Evolutionary conservation across 768 basidiomycete species (phyloP), one percentile per base, ranked within the genome.

Genomic region (Gelatoporia subvermispora): DNA sequence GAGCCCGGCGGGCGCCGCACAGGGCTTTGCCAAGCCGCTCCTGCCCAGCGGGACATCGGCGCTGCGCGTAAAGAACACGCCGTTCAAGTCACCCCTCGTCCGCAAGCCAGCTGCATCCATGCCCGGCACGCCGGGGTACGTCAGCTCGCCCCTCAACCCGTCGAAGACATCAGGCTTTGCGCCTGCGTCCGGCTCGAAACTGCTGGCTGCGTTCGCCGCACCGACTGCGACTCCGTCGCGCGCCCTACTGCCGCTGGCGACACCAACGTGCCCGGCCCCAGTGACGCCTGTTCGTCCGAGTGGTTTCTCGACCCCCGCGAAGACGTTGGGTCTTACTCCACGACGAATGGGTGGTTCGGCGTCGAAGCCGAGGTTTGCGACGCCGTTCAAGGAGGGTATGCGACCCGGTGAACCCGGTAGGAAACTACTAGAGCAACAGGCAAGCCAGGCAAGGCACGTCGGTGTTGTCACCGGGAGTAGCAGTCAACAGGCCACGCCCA

Each of bases 361-460:
- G 4, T 49, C 48, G 24, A 63, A 60, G 41, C 34, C 51, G 15
- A 55, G 51, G 38, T 67, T 67, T 40, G 41, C 48, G 0, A 67
- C 65, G 3, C 66, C 66, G 9, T 67, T 66, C 53, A 67, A 67
- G 49, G 35, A 48, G 10, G 65, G 63, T 0, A 54, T 66, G 56
- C 40, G 47, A 21, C 65, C 63, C 15, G 62, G 64, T 11, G 62
- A 65, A 21, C 55, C 58, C 2, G 64, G 61, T 1, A 47, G 63
- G 16, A 38, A 21, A 17, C 41, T 53, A 36, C 49, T 63, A 1
- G 55, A 48, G 31, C 45, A 43, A 25, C 28, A 13, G 47, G 16
- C 17, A 35, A 45, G 40, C 25, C 44, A 24, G 23, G 21, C 23
- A 45, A 22, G 42, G 18, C 21, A 31, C 20, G 7, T 28, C 39